Conservation (phyloP, 2,329 filamentous ascomycete species). For the Fusarium nanum region DNA sequence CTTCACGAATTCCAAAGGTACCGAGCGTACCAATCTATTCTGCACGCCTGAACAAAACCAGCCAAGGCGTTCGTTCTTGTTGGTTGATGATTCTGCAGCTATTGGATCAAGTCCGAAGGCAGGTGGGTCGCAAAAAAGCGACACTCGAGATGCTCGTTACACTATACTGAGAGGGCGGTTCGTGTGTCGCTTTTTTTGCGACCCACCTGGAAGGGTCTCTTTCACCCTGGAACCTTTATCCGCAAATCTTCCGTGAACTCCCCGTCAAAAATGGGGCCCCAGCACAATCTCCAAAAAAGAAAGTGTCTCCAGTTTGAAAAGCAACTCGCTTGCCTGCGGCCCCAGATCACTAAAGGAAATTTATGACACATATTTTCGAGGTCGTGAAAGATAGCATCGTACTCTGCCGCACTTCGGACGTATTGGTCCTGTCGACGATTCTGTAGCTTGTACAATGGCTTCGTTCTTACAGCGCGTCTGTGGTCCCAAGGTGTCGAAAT, state of each 20-base stretch:
- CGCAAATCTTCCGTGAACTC: slow-evolving; percentile 38
- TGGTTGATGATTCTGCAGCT: slow-evolving; percentile 5
- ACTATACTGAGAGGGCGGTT: too few relatives aligned
- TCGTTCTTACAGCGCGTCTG: slow-evolving; percentile 1
- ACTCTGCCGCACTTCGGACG: slow-evolving; percentile 1
- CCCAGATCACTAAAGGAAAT: slow-evolving; percentile 23
- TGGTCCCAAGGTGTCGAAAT: slow-evolving; percentile 17
- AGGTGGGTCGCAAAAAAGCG: too few relatives aligned
- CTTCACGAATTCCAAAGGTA: neutral
- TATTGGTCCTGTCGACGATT: slow-evolving; percentile 12
- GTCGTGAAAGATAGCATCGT: slow-evolving; percentile 2
- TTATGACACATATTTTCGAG: slow-evolving; percentile 37
- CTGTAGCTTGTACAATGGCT: slow-evolving; percentile 14
- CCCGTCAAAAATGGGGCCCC: slow-evolving; percentile 39
- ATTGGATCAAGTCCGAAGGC: slow-evolving; percentile 6
- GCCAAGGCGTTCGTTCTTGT: slow-evolving; percentile 10
- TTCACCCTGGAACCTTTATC: slow-evolving; percentile 18
- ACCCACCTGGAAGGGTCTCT: too few relatives aligned
- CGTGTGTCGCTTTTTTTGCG: too few relatives aligned
- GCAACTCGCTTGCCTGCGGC: slow-evolving; percentile 36
- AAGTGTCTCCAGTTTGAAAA: slow-evolving; percentile 35
- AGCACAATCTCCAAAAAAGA: slow-evolving; percentile 36
- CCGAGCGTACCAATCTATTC: neutral
- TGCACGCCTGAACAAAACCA: slow-evolving; percentile 6
- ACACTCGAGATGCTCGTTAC: too few relatives aligned